Percentiles rank a stretch among this genome's conserved stretches.
These are phyloP conservation scores for Nakazawaea wyomingensis DNA, from an alignment of 805 yeast genomes.

Conservation along the genomic window DNA sequence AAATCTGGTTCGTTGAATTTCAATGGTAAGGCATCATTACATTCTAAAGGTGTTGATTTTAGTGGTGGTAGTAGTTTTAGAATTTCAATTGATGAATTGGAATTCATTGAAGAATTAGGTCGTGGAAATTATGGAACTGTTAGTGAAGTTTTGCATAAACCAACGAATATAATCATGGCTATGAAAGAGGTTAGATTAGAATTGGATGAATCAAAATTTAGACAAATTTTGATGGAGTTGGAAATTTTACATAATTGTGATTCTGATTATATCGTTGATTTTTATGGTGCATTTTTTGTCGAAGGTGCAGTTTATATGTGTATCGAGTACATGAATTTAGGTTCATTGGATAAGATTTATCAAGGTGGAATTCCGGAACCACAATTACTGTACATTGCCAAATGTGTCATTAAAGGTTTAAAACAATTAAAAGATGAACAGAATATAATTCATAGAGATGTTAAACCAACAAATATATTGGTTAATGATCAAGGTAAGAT, in stretches of 20 bases:
- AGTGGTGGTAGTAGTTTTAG: slow-evolving; percentile 82
- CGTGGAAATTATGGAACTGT: slow-evolving; percentile 97
- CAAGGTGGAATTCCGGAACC: slow-evolving; percentile 72
- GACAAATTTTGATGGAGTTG: slow-evolving; percentile 93
- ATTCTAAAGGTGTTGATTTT: slow-evolving; percentile 89
- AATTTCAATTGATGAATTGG: slow-evolving; percentile 79
- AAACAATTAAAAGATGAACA: slow-evolving; percentile 83
- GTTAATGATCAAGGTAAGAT: slow-evolving; percentile 76
- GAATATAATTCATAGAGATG: slow-evolving; percentile 93
- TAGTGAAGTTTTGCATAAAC: slow-evolving; percentile 86
- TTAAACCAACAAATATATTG: slow-evolving; percentile 91
- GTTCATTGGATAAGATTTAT: slow-evolving; percentile 84
- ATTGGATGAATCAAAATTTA: slow-evolving; percentile 87
- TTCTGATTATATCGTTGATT: slow-evolving; percentile 89
- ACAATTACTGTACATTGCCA: slow-evolving; percentile 73
- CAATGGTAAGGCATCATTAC: slow-evolving; percentile 88
- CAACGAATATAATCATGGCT: slow-evolving; percentile 90
- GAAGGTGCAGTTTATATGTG: slow-evolving; percentile 99
- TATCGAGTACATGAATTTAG: slow-evolving; percentile 97
- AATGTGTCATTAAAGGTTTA: slow-evolving; percentile 75
- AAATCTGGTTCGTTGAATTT: slow-evolving; percentile 89
- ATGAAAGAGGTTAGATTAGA: slow-evolving; percentile 95
- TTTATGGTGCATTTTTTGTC: slow-evolving; percentile 94
- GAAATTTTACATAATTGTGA: slow-evolving; percentile 90
- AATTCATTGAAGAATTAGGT: slow-evolving; percentile 83